A percentile compares a stretch with the other conserved stretches of the same genome.
phyloP scores from a whole-genome alignment of 441 rosid species.

The Euphorbia schlechtendalii region DNA sequence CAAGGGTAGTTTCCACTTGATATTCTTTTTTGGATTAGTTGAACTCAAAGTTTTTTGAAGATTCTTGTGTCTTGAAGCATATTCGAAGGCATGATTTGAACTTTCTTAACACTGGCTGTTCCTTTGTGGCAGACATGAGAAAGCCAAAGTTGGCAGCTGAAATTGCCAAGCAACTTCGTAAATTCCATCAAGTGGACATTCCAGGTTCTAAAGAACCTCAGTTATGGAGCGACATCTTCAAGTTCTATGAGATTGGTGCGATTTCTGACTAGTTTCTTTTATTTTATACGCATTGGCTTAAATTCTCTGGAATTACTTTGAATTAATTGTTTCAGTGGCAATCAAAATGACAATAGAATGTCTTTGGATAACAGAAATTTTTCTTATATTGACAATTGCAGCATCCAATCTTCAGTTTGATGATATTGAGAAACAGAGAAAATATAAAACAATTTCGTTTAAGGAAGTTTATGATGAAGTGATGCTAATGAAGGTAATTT shows the following conservation, averaged over 20 bases:
- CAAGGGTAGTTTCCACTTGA: too few relatives aligned
- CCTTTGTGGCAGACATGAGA: conserved; percentile 56
- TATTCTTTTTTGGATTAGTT: too few relatives aligned
- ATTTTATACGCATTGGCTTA: neutral
- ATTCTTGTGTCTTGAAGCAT: too few relatives aligned
- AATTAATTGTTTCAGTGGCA: neutral
- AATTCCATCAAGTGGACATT: conserved; percentile 76
- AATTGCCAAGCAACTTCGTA: conserved; percentile 74
- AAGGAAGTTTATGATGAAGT: conserved; percentile 62
- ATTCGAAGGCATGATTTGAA: too few relatives aligned
- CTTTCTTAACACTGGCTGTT: neutral
- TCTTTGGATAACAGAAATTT: neutral
- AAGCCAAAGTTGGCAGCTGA: conserved; percentile 70
- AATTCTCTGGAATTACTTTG: neutral
- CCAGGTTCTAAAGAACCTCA: conserved; percentile 95
- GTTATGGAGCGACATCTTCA: conserved; percentile 77
- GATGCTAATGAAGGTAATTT: conserved; percentile 63
- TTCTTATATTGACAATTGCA: conserved; percentile 29
- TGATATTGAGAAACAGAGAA: conserved; percentile 59
- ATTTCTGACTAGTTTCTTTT: conserved; percentile 11
- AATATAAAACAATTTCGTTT: conserved; percentile 61
- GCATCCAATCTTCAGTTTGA: conserved; percentile 73
- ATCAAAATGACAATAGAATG: neutral
- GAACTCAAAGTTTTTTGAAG: too few relatives aligned
- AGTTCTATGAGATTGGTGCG: conserved; percentile 78